Evolutionary conservation across 2,329 filamentous ascomycete genomes (phyloP).

Genomic region (Aureobasidium mangrovei): DNA sequence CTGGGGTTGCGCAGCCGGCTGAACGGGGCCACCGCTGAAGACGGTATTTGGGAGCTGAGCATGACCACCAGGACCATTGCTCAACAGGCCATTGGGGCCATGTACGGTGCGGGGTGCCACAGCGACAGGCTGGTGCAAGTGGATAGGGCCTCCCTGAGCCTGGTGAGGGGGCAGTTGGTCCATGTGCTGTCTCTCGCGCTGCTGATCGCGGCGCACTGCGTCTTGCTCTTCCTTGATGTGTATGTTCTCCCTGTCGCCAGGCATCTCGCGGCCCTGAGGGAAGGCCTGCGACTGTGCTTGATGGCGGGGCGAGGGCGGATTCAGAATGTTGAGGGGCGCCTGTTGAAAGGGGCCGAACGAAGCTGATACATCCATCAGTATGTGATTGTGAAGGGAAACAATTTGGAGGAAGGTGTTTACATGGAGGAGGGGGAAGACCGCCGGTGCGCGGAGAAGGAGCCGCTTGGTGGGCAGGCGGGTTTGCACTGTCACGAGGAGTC

Average conservation of each 20-base stretch:
- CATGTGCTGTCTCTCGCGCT: slow-evolving; percentile 53
- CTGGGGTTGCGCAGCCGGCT: slow-evolving; percentile 49
- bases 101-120: slow-evolving; percentile 72
- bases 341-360: slow-evolving; percentile 35
- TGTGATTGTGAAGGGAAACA: not conserved
- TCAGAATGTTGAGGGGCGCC: slow-evolving; percentile 36
- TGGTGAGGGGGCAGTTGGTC: slow-evolving; percentile 70
- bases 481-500: not conserved
- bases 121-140: slow-evolving; percentile 89
- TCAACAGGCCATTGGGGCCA: slow-evolving; percentile 78
- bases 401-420: not conserved
- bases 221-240: slow-evolving; percentile 53
- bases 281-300: slow-evolving; percentile 26
- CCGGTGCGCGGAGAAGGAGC: slow-evolving; percentile 27
- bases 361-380: slow-evolving; percentile 21
- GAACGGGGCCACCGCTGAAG: slow-evolving; percentile 64
- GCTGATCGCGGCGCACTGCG: slow-evolving; percentile 35
- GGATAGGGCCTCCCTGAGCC: slow-evolving; percentile 77
- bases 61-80: slow-evolving; percentile 37
- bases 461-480: slow-evolving; percentile 23
- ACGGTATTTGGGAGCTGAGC: slow-evolving; percentile 48
- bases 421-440: slow-evolving; percentile 23
- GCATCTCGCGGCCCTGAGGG: slow-evolving; percentile 35
- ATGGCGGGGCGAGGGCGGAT: slow-evolving; percentile 36
- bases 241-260: slow-evolving; percentile 41